Percentiles rank a stretch among this genome's conserved stretches.
Conservation (phyloP, 2,329 filamentous ascomycete genomes). For the Grosmannia serpens region DNA sequence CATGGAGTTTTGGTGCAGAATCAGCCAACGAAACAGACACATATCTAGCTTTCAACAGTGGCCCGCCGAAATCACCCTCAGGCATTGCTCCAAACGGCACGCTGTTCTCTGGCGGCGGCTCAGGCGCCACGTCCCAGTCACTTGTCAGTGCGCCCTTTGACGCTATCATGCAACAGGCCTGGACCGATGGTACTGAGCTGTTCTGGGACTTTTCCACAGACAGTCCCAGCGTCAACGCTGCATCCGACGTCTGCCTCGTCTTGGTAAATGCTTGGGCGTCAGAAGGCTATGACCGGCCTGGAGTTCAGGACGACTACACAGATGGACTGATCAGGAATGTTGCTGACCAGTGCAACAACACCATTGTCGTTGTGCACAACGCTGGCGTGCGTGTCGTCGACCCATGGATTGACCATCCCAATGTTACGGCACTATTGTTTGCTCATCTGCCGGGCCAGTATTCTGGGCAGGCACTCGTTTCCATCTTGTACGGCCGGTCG, state of each 20-base stretch:
- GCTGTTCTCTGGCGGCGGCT: slow-evolving; percentile 28
- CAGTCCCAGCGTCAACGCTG: slow-evolving; percentile 35
- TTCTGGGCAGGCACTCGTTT: slow-evolving; percentile 41
- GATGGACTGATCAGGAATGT: slow-evolving; percentile 46
- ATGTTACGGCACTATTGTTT: slow-evolving; percentile 51
- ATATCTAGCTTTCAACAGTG: background rate
- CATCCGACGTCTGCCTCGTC: slow-evolving; percentile 53
- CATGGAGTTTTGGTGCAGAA: slow-evolving; percentile 29
- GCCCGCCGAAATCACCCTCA: background rate
- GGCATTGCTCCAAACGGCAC: slow-evolving; percentile 29
- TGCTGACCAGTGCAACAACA: slow-evolving; percentile 46
- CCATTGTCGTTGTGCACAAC: slow-evolving; percentile 55
- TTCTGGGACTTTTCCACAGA: slow-evolving; percentile 44
- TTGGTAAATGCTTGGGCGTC: slow-evolving; percentile 57
- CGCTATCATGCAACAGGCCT: slow-evolving; percentile 38
- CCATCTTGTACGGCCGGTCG: slow-evolving; percentile 44
- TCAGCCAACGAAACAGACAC: slow-evolving; percentile 13
- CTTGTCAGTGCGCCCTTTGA: slow-evolving; percentile 41
- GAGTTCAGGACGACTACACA: slow-evolving; percentile 54
- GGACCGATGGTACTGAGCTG: slow-evolving; percentile 43
- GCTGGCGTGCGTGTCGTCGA: slow-evolving; percentile 49
- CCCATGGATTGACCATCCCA: slow-evolving; percentile 47
- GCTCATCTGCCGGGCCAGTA: slow-evolving; percentile 54
- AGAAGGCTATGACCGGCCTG: slow-evolving; percentile 54
- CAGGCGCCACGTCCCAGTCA: slow-evolving; percentile 22